Evolutionary conservation across 192 early-diverging fungal species (phyloP), one percentile per base, ranked within the genome.

Genomic region (Backusella australiensis): DNA sequence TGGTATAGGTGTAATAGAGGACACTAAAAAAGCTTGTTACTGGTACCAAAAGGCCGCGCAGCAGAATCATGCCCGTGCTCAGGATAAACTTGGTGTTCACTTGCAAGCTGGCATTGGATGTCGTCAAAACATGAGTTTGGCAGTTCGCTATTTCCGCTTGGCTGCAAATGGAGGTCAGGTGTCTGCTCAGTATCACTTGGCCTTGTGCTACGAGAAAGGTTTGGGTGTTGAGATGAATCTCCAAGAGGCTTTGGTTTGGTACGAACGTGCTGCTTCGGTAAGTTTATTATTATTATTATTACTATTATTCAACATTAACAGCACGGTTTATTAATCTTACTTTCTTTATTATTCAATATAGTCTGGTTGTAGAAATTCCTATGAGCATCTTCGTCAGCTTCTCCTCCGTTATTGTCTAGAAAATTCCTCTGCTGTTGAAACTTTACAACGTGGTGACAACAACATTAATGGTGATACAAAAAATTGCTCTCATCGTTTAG

Each of bases 1-100:
- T 74, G 95, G 93, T 14, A 85, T 94, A 56, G 95, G 95, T 12
- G 90, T 95, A 3, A 77, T 76, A 19, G 87, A 88, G 65, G 78
- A 89, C 36, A 76, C 81, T 2, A 77, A 72, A 19, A 80, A 88
- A 36, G 91, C 91, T 73, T 81, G 87, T 8, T 81, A 79, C 59
- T 91, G 88, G 89, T 93, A 92, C 74, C 78, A 75, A 19, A 85
- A 86, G 73, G 87, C 91, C 1, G 91, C 91, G 4, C n/a, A 85
- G 89, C 86, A 93, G 56, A 85, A 87, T 35, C 82, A 93, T 72
- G 85, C 89, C 15, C 86, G 87, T 65, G 89, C 89, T 34, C 86
- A 85, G 63, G 82, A 85, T 75, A 86, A 87, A 72, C 77, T 90
- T 4, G 89, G 85, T n/a, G 78, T 86, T 9, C 86, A 85, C 59